Percentiles rank a stretch among this genome's conserved stretches.
Evolutionary conservation across 352 stramenopile species (phyloP).

Genomic region (Phytophthora europaea): DNA sequence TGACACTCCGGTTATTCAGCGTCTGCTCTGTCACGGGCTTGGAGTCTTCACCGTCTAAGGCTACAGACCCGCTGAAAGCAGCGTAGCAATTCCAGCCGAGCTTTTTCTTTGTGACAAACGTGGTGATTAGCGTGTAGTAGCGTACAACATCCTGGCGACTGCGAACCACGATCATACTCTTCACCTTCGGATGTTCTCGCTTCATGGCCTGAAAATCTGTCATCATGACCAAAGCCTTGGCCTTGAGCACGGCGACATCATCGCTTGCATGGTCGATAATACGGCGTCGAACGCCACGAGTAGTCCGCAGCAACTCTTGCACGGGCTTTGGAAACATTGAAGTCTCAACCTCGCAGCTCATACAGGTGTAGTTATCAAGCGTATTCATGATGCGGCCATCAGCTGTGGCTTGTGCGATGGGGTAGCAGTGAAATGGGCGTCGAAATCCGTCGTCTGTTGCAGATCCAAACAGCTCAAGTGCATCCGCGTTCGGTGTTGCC

Average conservation of each 20-base stretch:
- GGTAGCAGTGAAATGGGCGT: constrained; percentile 77
- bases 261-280: constrained; percentile 78
- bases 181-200: constrained; percentile 21
- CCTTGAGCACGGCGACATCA: constrained; percentile 66
- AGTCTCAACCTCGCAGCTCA: constrained; percentile 67
- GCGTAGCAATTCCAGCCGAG: constrained; percentile 76
- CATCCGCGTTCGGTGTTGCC: constrained; percentile 73
- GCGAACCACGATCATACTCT: constrained; percentile 88
- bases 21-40: constrained; percentile 68
- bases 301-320: constrained; percentile 39
- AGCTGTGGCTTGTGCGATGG: constrained; percentile 64
- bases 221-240: constrained; percentile 82
- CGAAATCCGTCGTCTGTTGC: constrained; percentile 18
- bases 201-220: constrained; percentile 61
- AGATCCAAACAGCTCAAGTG: constrained; percentile 78
- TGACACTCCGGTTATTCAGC: constrained; percentile 63
- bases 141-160: constrained; percentile 84
- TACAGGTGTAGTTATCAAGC: constrained; percentile 67
- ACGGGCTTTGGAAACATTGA: constrained; percentile 57
- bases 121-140: constrained; percentile 72
- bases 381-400: constrained; percentile 76
- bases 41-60: constrained; percentile 26
- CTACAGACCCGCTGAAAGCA: constrained; percentile 69
- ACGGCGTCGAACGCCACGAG: constrained; percentile 38
- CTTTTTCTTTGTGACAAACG: constrained; percentile 65